Base-by-base conservation (phyloP, 2,329 filamentous ascomycete species). In the Aspergillus tanneri region DNA sequence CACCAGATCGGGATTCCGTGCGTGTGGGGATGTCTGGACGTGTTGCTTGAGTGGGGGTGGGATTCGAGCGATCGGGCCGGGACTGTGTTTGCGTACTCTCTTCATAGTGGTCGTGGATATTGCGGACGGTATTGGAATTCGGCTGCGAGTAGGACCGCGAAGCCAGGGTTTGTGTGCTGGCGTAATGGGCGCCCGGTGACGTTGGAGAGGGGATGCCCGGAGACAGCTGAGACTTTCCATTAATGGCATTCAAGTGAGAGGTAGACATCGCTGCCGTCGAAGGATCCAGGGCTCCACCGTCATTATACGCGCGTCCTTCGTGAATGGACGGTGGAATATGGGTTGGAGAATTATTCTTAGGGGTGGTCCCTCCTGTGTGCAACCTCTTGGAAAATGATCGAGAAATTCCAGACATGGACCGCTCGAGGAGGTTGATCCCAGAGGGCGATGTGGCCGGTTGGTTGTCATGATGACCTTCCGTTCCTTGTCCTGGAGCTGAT, bases 341-440 rank as follows among this genome's bases (percentile, higher is more conserved):
- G 32, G 87, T 89, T 2, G 88, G 88, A 14, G 88, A 91, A 47
- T 78, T 79, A 60, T 82, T 88, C 71, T 90, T 90, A n/a, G 87
- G 84, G 18, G 83, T 83, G 36, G 81, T 77, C 35, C 85, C 85
- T 35, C 87, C 81, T 56, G 86, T 80, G 56, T 76, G 72, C 16
- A 88, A 80, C 70, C 87, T 87, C 65, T 88, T 87, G 40, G 87
- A 90, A 62, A 87, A 88, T 48, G 88, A 85, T 53, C 87, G 78
- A 55, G 85, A 85, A 47, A 91, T 71, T 11, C 80, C 79, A 22
- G 74, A 72, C 28, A 78, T 75, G 18, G 78, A 60, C 46, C 72
- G 72, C 36, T 73, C 69, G 14, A 59, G 53, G 22, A 66, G 46
- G 6, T 56, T 64, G 12, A 65, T 57, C 16, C 63, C 59, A 3